Evolutionary conservation across 768 basidiomycete species (phyloP), one percentile per base, ranked within the genome.

Genomic region (Megacollybia marginata): DNA sequence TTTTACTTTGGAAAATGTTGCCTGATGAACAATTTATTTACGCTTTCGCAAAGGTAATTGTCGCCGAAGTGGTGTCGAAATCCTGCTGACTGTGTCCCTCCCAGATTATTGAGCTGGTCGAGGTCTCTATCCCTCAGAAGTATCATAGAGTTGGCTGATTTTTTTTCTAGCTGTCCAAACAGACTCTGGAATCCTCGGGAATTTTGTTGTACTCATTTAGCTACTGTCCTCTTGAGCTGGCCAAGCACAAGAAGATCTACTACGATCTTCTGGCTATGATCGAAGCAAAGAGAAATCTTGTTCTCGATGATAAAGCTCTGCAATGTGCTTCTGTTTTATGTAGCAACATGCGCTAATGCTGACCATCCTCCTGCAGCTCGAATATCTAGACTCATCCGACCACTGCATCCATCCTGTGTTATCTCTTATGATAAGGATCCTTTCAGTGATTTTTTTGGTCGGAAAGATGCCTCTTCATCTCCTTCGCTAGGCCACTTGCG

Each of bases 81-180:
- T 28, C 23, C 6, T 42, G 42, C 36, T 42, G 48, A 36, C 38
- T 16, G 8, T n/a, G n/a, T 23, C 31, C n/a, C 47, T 46, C 28
- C 44, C 54, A 80, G 79, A 65, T 80, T 46, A 66, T 80, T 46
- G 62, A 68, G 19, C 54, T 80, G 51, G 64, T 72, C 44, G 78
- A 80, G 78, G 79, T 28, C 23, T 28, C 23, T 28, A 28, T 28
- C 4, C 23, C 6, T 28, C 6, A 28, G 23, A 28, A 2, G 23
- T 28, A 28, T 28, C 23, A 28, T 28, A 3, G 23, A 28, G 23
- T 28, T 28, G 23, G 6, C 23, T 28, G 23, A 28, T 23, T 40
- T 45, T 32, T 38, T 12, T 36, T 33, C 28, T 51, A 81, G 79
- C 65, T 74, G 44, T 73, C 76, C 33, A 68, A 71, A 52, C 67